phyloP scores from a whole-genome alignment of 179 eudicot genomes.

The Carnegiea gigantea region DNA sequence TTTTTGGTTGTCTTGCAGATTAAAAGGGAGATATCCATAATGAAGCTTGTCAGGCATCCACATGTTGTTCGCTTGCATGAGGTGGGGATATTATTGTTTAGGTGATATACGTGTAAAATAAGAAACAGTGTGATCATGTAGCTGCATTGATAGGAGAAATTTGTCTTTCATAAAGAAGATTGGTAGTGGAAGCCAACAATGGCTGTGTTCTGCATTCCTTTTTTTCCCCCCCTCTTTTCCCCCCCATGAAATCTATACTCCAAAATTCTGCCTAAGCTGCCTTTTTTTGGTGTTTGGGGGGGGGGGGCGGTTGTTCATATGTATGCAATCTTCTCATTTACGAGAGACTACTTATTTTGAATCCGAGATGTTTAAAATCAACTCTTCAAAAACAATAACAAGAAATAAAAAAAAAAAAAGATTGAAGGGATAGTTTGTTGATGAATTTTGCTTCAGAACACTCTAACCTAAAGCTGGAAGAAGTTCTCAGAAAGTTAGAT shows the following conservation, averaged over 20 bases:
- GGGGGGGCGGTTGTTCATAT: neutral
- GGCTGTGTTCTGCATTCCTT: neutral
- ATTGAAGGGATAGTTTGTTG: neutral
- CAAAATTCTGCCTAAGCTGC: neutral
- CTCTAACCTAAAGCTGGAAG: neutral
- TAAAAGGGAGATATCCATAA: conserved; percentile 86
- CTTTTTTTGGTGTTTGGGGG: neutral
- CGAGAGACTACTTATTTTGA: neutral
- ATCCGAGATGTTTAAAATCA: neutral
- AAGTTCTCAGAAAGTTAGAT: neutral
- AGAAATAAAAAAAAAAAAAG: neutral
- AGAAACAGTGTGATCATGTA: neutral
- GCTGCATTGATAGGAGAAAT: neutral
- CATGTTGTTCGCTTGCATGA: conserved; percentile 89
- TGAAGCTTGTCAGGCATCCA: conserved; percentile 95
- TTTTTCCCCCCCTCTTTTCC: neutral
- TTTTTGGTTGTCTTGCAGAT: conserved; percentile 53
- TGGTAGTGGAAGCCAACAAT: neutral
- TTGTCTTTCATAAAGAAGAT: conserved; percentile 5
- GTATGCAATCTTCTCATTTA: neutral
- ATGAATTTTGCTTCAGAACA: neutral
- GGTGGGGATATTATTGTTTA: conserved; percentile 39
- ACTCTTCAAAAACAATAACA: neutral
- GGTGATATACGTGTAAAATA: neutral
- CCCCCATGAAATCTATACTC: neutral